Conservation (phyloP, 108 stramenopile genomes). For the Skeletonema grethae region DNA sequence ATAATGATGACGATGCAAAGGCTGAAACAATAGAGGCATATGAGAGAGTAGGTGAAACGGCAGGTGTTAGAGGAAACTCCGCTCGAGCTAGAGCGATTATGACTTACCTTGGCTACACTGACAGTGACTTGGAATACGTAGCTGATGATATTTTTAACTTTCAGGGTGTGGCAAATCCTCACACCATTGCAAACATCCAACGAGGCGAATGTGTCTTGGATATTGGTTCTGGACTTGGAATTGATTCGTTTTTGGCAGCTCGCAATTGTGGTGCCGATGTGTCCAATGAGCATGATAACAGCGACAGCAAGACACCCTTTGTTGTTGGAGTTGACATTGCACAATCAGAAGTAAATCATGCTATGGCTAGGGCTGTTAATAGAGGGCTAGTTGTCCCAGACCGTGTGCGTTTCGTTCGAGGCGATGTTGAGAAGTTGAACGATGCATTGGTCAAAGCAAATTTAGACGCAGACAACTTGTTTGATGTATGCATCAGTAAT, state of each 20-base stretch:
- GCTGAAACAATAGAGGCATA: slow-evolving; percentile 68
- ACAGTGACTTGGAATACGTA: slow-evolving; percentile 60
- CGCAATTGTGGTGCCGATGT: slow-evolving; percentile 32
- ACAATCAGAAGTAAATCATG: slow-evolving; percentile 60
- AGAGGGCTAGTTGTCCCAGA: slow-evolving; percentile 35
- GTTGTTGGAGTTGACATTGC: slow-evolving; percentile 79
- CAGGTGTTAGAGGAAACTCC: slow-evolving; percentile 58
- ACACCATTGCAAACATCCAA: slow-evolving; percentile 65
- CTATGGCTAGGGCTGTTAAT: slow-evolving; percentile 46
- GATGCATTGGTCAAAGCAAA: slow-evolving; percentile 8
- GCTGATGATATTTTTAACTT: slow-evolving; percentile 71
- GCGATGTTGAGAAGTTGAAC: slow-evolving; percentile 38
- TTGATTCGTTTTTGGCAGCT: slow-evolving; percentile 72
- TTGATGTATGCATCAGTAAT: slow-evolving; percentile 51
- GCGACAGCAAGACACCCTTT: slow-evolving; percentile 28
- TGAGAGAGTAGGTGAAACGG: slow-evolving; percentile 72
- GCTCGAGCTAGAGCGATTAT: slow-evolving; percentile 68
- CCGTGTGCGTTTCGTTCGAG: slow-evolving; percentile 32
- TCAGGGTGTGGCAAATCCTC: slow-evolving; percentile 83
- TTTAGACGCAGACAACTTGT: slow-evolving; percentile 13
- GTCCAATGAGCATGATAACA: background rate
- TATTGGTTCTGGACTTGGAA: slow-evolving; percentile 73
- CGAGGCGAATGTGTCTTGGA: slow-evolving; percentile 67
- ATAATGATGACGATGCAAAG: slow-evolving; percentile 33
- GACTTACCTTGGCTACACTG: slow-evolving; percentile 62